Conservation (phyloP, 345 rosid species). For the Salix suchowensis region DNA sequence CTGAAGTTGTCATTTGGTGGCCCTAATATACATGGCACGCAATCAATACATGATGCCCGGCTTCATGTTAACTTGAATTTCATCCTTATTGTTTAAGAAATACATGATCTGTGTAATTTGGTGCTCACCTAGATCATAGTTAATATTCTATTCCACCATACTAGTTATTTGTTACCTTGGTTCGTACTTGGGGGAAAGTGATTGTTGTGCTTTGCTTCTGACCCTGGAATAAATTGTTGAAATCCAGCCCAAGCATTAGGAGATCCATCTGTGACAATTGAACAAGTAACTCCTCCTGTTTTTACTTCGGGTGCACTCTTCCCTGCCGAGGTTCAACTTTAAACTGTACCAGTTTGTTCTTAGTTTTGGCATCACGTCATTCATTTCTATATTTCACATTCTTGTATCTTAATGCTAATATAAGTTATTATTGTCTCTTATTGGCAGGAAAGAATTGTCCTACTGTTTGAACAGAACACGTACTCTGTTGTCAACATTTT, state of each 20-base stretch:
- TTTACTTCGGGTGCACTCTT: constrained; percentile 73
- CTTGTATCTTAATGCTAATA: not conserved
- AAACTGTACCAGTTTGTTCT: not conserved
- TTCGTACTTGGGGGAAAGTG: too few species aligned
- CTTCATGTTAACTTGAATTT: not conserved
- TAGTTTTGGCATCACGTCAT: not conserved
- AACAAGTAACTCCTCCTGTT: constrained; percentile 79
- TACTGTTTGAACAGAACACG: constrained; percentile 80
- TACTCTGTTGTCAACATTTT: constrained; percentile 91
- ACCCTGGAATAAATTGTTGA: not conserved
- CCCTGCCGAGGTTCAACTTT: constrained; percentile 67
- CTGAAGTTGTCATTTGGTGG: too few species aligned
- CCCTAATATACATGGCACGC: not conserved
- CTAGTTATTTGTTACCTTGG: not conserved
- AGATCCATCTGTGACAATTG: constrained; percentile 69
- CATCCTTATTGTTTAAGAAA: not conserved
- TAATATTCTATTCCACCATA: not conserved
- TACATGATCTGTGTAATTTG: not conserved
- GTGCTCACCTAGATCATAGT: not conserved
- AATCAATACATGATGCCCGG: not conserved
- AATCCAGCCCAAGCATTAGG: constrained; percentile 75
- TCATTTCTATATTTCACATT: not conserved
- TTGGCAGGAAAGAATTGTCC: constrained; percentile 75
- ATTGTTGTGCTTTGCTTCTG: constrained; percentile 1
- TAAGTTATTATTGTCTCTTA: not conserved